Evolutionary conservation across 202 grass and related monocot genomes (phyloP).

Genomic region (Panicum virgatum): DNA sequence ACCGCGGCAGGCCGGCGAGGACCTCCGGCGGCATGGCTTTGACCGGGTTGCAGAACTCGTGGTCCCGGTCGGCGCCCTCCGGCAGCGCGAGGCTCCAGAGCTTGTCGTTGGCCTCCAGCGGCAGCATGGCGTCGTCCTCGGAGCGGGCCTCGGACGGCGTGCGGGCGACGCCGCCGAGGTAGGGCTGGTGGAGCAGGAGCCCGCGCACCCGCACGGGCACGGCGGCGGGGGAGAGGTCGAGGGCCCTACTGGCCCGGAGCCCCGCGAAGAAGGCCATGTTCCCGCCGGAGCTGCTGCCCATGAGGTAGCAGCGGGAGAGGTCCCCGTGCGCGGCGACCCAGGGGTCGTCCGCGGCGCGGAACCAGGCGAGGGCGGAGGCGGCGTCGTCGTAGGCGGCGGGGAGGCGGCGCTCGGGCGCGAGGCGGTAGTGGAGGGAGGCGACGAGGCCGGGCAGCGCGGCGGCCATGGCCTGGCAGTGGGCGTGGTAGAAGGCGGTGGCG

Average conservation of each 20-base stretch:
- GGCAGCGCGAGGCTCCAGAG: slow-evolving; percentile 73
- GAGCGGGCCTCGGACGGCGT: slow-evolving; percentile 59
- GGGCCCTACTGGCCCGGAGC: slow-evolving; percentile 19
- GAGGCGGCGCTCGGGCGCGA: slow-evolving; percentile 66
- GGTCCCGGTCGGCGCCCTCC: slow-evolving; percentile 48
- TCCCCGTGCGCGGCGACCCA: slow-evolving; percentile 58
- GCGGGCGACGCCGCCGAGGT: slow-evolving; percentile 69
- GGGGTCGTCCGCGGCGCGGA: slow-evolving; percentile 42
- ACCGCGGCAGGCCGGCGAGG: slow-evolving; percentile 32
- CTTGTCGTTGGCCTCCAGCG: slow-evolving; percentile 63
- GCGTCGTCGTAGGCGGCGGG: slow-evolving; percentile 76
- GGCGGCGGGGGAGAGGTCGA: background rate
- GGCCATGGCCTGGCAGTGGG: slow-evolving; percentile 59
- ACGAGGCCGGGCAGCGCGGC: slow-evolving; percentile 50
- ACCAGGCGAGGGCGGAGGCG: slow-evolving; percentile 54
- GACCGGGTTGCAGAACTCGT: slow-evolving; percentile 70
- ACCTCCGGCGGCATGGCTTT: slow-evolving; percentile 6
- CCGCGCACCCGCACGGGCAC: too few relatives aligned
- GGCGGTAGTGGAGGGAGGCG: slow-evolving; percentile 70
- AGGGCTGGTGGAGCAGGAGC: slow-evolving; percentile 69
- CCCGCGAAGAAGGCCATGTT: slow-evolving; percentile 65
- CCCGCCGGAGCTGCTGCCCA: slow-evolving; percentile 81
- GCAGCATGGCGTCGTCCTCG: slow-evolving; percentile 55
- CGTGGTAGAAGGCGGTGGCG: slow-evolving; percentile 53
- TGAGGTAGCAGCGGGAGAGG: slow-evolving; percentile 61